Evolutionary conservation across 2,329 filamentous ascomycete genomes (phyloP).

Genomic region (Sporothrix globosa): DNA sequence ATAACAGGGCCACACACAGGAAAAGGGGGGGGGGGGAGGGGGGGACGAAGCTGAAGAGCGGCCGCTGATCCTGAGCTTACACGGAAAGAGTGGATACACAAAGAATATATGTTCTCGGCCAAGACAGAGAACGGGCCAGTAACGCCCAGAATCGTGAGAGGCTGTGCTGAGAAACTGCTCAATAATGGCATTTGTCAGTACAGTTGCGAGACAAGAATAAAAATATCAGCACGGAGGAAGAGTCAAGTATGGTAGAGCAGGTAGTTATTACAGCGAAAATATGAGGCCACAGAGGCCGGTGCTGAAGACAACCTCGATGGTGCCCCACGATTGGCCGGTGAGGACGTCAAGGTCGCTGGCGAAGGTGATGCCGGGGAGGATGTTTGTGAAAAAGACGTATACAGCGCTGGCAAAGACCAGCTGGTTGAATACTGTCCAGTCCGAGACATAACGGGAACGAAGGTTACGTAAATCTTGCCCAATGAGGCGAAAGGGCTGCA

Average conservation of each 20-base stretch:
- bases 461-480: constrained; percentile 18
- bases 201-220: constrained; percentile 10
- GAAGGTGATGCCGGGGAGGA: constrained; percentile 30
- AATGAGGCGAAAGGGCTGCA: constrained; percentile 24
- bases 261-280: constrained; percentile 25
- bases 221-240: background rate
- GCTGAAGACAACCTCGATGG: constrained; percentile 31
- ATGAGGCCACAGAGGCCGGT: constrained; percentile 30
- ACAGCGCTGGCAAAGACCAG: constrained; percentile 27
- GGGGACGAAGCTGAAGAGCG: background rate
- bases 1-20: background rate
- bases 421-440: constrained; percentile 31
- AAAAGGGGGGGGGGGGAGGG: no score
- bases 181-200: background rate
- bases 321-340: constrained; percentile 29
- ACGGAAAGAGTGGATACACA: constrained; percentile 22
- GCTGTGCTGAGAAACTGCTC: constrained; percentile 22
- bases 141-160: constrained; percentile 22
- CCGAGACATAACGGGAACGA: constrained; percentile 20
- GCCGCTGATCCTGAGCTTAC: background rate
- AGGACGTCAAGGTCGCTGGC: constrained; percentile 30
- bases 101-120: constrained; percentile 25
- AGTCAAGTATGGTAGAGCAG: background rate
- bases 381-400: constrained; percentile 31
- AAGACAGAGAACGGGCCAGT: constrained; percentile 25